Conservation (phyloP, 2,329 filamentous ascomycete species). For the Corinectria fuckeliana region DNA sequence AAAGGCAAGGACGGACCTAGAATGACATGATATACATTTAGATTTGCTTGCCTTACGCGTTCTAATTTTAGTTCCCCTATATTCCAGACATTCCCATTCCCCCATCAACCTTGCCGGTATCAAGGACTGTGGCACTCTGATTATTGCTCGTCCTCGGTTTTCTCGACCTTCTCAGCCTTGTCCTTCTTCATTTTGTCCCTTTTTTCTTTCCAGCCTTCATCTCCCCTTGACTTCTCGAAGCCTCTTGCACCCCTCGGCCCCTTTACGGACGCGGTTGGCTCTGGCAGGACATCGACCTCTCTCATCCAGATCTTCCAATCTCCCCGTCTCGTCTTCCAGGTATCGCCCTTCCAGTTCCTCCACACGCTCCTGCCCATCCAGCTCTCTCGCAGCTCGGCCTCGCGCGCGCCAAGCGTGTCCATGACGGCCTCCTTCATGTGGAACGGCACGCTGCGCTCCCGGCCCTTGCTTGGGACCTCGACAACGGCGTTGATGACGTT, state of each 20-base stretch:
- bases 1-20: background rate
- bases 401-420: conserved; percentile 53
- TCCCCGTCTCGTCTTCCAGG: conserved; percentile 58
- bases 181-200: conserved; percentile 22
- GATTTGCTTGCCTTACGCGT: background rate
- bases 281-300: conserved; percentile 46
- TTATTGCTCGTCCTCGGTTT: conserved; percentile 13
- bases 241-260: conserved; percentile 11
- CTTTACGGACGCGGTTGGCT: conserved; percentile 25
- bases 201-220: conserved; percentile 11
- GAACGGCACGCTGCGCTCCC: conserved; percentile 58
- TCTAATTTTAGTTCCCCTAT: background rate
- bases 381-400: conserved; percentile 57
- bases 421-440: conserved; percentile 65
- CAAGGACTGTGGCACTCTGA: background rate
- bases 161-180: conserved; percentile 10
- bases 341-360: conserved; percentile 64
- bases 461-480: conserved; percentile 56
- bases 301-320: conserved; percentile 66
- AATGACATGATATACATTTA: background rate
- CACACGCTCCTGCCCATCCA: conserved; percentile 64
- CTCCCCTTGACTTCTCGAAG: conserved; percentile 12
- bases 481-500: conserved; percentile 58
- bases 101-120: conserved; percentile 6
- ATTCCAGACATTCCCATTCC: background rate